phyloP scores from a whole-genome alignment of 1,284 basidiomycete species.

The Irpex sp. region DNA sequence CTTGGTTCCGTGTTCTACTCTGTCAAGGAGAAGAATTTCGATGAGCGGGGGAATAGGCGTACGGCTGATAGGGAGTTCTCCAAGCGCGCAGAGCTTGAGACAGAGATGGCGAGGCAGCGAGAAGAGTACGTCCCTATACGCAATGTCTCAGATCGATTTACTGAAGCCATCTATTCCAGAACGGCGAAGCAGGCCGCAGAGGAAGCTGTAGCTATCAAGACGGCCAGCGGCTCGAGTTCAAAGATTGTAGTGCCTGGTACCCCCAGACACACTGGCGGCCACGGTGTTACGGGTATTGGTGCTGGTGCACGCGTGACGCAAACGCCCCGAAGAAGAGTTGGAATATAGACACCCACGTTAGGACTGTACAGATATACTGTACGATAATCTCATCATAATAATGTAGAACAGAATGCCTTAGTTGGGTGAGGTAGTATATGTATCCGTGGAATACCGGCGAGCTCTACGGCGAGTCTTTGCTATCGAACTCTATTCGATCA shows the following conservation, averaged over 20 bases:
- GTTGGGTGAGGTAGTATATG: no score
- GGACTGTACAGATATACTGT: no score
- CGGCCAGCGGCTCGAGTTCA: conserved; percentile 50
- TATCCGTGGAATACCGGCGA: no score
- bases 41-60: conserved; percentile 68
- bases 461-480: no score
- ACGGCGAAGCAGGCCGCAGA: conserved; percentile 60
- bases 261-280: conserved; percentile 52
- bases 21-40: conserved; percentile 93
- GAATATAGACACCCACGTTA: conserved; percentile 13
- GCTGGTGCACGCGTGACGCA: conserved; percentile 56
- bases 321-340: conserved; percentile 53
- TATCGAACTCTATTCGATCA: no score
- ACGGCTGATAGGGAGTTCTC: conserved; percentile 86
- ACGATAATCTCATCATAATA: no score
- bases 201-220: conserved; percentile 55
- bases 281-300: conserved; percentile 43
- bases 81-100: conserved; percentile 84
- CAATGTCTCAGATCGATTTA: background rate
- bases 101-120: conserved; percentile 81
- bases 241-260: conserved; percentile 79
- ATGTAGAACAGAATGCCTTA: no score
- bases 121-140: conserved; percentile 65
- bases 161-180: conserved; percentile 31
- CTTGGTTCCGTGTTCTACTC: conserved; percentile 93